Evolutionary conservation across 495 filamentous ascomycete species (phyloP), one percentile per base, ranked within the genome.

Genomic region (Tuber indicum): DNA sequence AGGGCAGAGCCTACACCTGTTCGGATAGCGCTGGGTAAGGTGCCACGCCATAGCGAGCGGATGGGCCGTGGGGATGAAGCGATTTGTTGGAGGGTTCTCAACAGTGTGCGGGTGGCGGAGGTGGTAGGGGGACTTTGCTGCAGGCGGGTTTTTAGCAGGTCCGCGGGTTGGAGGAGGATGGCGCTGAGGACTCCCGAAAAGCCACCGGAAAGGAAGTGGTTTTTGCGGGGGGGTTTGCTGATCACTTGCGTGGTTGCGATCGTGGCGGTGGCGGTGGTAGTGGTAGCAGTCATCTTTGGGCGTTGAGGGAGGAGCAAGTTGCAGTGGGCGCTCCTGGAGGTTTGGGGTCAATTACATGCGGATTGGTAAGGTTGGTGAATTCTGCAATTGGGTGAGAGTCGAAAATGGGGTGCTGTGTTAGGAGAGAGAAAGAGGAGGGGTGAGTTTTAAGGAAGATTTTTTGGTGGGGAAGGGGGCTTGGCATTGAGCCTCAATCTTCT

Each of bases 131-230:
- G 82, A 52, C 89, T 88, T 84, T 96, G 93, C 82, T 99, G 96
- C 75, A 98, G 89, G 70, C 96, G 93, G 52, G 92, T 99, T 86
- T 99, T 99, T 85, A 99, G 91, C 36, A 98, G 92, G 85, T 98
- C 96, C 83, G 94, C 93, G 43, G 96, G 96, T 86, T 99, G 96
- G 73, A 99, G 91, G 80, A 98, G 90, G 76, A 94, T 90, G 76
- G 96, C 93, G 66, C 94, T 93, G 77, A 92, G 88, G 72, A 96
- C 88, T 82, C 96, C 96, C 0, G 94, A 97, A 82, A 88, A 88
- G 52, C 97, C 91, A 76, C 96, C 96, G 75, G 94, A 96, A 76
- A 90, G 85, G 86, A 98, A 96, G 87, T 97, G 95, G 85, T 94
- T 94, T 79, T 87, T 83, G 26, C 58, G 58, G 58, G 58, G 58